Evolutionary conservation across 768 basidiomycete genomes (phyloP), one percentile per base, ranked within the genome.

Genomic region (Tulasnella sp.): DNA sequence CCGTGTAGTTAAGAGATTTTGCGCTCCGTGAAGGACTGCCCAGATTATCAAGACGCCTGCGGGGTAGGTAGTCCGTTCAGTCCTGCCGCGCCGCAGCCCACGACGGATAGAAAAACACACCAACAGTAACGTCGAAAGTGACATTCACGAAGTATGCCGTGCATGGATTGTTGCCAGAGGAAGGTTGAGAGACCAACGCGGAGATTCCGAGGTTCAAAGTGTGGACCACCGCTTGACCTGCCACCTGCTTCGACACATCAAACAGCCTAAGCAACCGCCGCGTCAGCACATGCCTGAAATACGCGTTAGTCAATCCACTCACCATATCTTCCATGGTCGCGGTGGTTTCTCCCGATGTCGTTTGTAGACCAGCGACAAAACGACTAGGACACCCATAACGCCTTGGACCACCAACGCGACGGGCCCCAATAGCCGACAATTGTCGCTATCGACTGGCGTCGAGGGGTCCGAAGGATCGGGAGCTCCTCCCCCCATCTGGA

Each of bases 281-380:
- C 17, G 62, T 40, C 8, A 64, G 35, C 67, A 69, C 35, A 29
- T 40, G 11, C 37, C 16, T 35, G 62, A 68, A 40, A 41, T 63
- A 65, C n/a, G 40, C 29, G 19, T 34, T 16, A 22, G 44, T 65
- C 47, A 29, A 9, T 11, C 39, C 72, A 75, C 87, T 73, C 76
- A 90, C 94, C 96, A 98, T 81, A 97, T 96, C 76, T 85, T 84
- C 96, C 96, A 98, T 26, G 89, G 91, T 35, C 96, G 86, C 78
- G 89, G 92, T 17, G 88, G 89, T 34, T 84, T 83, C 81, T 98
- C 96, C 75, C 91, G 83, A 72, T 95, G 91, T 72, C 96, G 84
- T 79, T 98, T 98, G 77, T 89, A 88, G 5, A 98, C 85, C 63
- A 98, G 83, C 2, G 93, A 94, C 19, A 88, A 83, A 37, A 98